phyloP scores from a whole-genome alignment of 805 yeast species.

The Nakazawaea ambrosiae region DNA sequence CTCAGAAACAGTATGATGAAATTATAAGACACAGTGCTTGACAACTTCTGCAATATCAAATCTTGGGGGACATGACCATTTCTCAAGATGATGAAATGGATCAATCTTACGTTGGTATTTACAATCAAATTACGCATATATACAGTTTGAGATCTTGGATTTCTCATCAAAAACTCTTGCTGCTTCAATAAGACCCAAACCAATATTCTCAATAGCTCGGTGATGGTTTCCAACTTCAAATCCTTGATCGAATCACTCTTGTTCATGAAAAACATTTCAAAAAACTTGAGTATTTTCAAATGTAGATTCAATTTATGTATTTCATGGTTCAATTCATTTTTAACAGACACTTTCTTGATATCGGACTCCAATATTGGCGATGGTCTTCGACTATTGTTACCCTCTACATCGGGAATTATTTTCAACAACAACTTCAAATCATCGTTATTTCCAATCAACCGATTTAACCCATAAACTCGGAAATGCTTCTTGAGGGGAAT shows the following conservation, averaged over 20 bases:
- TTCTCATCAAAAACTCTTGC: conserved; percentile 36
- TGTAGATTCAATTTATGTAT: conserved; percentile 35
- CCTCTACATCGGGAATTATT: conserved; percentile 28
- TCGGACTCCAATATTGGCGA: conserved; percentile 23
- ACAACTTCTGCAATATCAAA: conserved; percentile 18
- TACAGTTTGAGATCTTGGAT: conserved; percentile 36
- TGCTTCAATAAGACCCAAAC: conserved; percentile 39
- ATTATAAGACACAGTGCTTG: conserved; percentile 2
- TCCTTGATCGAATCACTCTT: conserved; percentile 15
- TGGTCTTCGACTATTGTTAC: background rate
- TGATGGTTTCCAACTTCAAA: conserved; percentile 17
- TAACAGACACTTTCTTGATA: conserved; percentile 11
- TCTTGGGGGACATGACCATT: conserved; percentile 20
- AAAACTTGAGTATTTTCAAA: conserved; percentile 36
- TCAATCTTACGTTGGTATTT: conserved; percentile 30
- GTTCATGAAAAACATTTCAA: conserved; percentile 37
- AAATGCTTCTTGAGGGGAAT: conserved; percentile 32
- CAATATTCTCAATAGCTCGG: conserved; percentile 31
- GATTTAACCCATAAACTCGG: conserved; percentile 46
- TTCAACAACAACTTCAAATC: conserved; percentile 35
- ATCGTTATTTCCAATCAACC: conserved; percentile 43
- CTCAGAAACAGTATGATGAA: conserved; percentile 23
- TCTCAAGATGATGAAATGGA: conserved; percentile 25
- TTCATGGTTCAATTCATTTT: conserved; percentile 31
- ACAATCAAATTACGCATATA: conserved; percentile 32